Evolutionary conservation across 768 basidiomycete species (phyloP), one percentile per base, ranked within the genome.

Genomic region (Ramaria sp.): DNA sequence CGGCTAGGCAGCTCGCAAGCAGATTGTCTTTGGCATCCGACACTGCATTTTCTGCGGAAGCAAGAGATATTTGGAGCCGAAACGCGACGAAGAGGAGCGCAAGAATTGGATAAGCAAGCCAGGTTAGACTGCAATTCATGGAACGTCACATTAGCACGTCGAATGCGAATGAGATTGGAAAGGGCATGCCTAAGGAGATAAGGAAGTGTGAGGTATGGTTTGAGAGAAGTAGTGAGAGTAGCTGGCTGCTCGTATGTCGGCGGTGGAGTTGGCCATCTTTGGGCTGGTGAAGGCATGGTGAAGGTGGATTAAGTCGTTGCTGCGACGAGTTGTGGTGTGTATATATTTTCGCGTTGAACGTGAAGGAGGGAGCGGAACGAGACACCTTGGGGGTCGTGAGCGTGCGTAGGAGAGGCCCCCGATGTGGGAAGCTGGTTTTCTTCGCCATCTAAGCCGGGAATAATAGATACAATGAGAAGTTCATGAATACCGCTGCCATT

Each of bases 61-160:
- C 73, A 5, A 85, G 76, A 24, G 91, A 89, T 10, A 87, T 65
- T 57, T 83, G 78, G 37, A 96, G 77, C 52, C 89, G 79, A 63
- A 92, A 90, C 32, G 85, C 85, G 66, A 94, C 79, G 64, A 97
- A 88, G 59, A 92, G 66, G 56, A 97, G 80, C 24, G 92, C 94
- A 39, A 95, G 70, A 27, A 96, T 82, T 30, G 91, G 91, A 60
- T 90, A 92, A 8, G 92, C 89, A 37, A 97, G 84, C 85, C 91
- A 88, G 64, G 88, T 78, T 12, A 95, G 78, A 38, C 53, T 47
- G 20, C 34, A 28, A 20, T n/a, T n/a, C n/a, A n/a, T n/a, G n/a
- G n/a, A n/a, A 16, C 5, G 18, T n/a, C 4, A 55, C 8, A 20
- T 30, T 5, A 36, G 39, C 51, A 16, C n/a, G 32, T 34, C 20